These are phyloP conservation scores for Echites panduratus DNA, from an alignment of 257 asterid genomes.

Conservation along the genomic window DNA sequence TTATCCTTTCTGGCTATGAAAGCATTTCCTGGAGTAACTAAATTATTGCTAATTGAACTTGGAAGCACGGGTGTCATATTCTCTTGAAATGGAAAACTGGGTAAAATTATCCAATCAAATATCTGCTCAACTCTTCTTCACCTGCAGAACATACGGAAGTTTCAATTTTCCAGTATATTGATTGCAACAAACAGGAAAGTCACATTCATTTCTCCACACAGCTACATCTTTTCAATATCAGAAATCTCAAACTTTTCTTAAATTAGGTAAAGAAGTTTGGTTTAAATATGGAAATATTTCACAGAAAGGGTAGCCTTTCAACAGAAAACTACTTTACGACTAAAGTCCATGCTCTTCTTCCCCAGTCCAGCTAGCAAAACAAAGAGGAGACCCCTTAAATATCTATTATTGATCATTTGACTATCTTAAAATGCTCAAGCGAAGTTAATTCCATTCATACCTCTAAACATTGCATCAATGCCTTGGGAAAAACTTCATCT, in stretches of 20 bases:
- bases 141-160: constrained; percentile 27
- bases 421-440: not conserved
- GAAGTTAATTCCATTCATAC: not conserved
- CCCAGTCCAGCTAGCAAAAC: not conserved
- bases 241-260: not conserved
- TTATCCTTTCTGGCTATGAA: constrained; percentile 32
- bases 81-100: constrained; percentile 21
- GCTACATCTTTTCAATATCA: not conserved
- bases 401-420: not conserved
- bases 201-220: not conserved
- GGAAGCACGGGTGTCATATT: constrained; percentile 57
- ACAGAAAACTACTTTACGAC: not conserved
- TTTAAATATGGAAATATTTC: not conserved
- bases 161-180: not conserved
- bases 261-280: not conserved
- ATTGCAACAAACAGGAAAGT: not conserved
- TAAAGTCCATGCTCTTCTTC: not conserved
- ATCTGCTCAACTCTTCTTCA: constrained; percentile 31
- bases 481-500: not conserved
- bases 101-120: constrained; percentile 23
- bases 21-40: constrained; percentile 40
- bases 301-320: not conserved
- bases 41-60: constrained; percentile 34
- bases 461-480: not conserved
- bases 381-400: not conserved